Evolutionary conservation across 1,139 yeast species (phyloP), one percentile per base, ranked within the genome.

Genomic region (Protomyces macrosporus): DNA sequence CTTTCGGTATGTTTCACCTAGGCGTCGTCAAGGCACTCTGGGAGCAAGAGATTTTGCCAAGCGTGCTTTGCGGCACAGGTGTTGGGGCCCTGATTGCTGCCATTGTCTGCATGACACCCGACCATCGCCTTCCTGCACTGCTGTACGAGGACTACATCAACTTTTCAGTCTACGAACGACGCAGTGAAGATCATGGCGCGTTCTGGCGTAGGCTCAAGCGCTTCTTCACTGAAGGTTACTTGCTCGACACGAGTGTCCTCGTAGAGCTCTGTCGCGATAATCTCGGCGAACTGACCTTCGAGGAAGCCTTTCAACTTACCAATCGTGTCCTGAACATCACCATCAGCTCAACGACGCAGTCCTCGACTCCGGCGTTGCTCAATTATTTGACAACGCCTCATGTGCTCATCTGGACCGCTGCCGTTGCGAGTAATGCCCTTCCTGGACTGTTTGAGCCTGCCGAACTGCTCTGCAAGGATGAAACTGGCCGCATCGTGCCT

Each of bases 81-180:
- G 96, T 97, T 0, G 99, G 99, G 14, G 90, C 97, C 0, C 90
- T 93, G 63, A 86, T 95, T 65, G 98, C 98, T 9, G 84, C 96
- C 65, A 83, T 93, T 23, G 78, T 93, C 60, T 90, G 97, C 71
- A 86, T 88, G 23, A 90, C 88, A 71, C 82, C 86, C 10, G 86
- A 86, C 69, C 88, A 85, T 57, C 97, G 90, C 73, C 81, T 88
- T 16, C 59, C 64, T 4, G 42, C 37, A 7, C 50, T 64, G 34
- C 50, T 64, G 37, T 53, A 54, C n/a, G 54, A 53, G n/a, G 59
- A 58, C 52, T 39, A 60, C 53, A 5, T 74, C 88, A 37, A 76
- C 88, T 58, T 79, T 78, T 48, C 79, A 81, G 51, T 60, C 68
- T 69, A 2, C 79, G 85, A 45, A 79, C 79, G 12, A 78, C 80